Percentiles rank a stretch among this genome's conserved stretches.
These are phyloP conservation scores for Microsporum ferrugineum DNA, from an alignment of 2,329 filamentous ascomycete species.

Conservation along the genomic window DNA sequence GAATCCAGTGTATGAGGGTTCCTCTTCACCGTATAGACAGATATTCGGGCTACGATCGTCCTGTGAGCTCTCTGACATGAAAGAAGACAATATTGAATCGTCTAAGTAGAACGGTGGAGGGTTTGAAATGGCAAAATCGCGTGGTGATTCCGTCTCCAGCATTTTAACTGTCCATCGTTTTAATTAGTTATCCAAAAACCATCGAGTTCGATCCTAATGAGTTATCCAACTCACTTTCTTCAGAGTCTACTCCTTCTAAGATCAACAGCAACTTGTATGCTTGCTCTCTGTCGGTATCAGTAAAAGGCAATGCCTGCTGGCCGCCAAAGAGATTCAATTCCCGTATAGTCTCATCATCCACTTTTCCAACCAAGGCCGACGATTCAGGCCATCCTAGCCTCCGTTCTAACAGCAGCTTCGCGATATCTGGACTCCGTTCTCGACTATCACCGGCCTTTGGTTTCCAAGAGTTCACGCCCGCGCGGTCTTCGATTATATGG, in stretches of 20 bases:
- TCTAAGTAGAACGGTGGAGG: background rate
- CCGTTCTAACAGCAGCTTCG: constrained; percentile 34
- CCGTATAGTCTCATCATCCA: constrained; percentile 42
- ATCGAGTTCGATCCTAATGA: background rate
- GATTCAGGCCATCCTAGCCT: constrained; percentile 40
- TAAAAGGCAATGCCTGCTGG: constrained; percentile 42
- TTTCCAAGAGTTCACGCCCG: constrained; percentile 4
- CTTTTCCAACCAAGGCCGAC: constrained; percentile 27
- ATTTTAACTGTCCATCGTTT: background rate
- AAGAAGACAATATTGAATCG: constrained; percentile 1
- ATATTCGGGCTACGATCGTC: background rate
- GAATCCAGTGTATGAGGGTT: background rate
- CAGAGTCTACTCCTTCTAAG: constrained; percentile 47
- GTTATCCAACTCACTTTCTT: constrained; percentile 40
- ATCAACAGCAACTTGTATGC: constrained; percentile 26
- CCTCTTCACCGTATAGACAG: background rate
- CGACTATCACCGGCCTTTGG: constrained; percentile 15
- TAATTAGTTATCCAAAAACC: background rate
- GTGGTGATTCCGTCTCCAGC: background rate
- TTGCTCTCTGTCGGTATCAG: constrained; percentile 17
- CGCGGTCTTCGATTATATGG: constrained; percentile 21
- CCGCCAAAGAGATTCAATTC: constrained; percentile 52
- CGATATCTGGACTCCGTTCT: constrained; percentile 18
- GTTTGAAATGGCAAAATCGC: background rate
- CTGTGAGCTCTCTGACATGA: background rate